These are phyloP conservation scores for Penicillium riverlandense DNA, from an alignment of 495 filamentous ascomycete genomes.

Conservation along the genomic window DNA sequence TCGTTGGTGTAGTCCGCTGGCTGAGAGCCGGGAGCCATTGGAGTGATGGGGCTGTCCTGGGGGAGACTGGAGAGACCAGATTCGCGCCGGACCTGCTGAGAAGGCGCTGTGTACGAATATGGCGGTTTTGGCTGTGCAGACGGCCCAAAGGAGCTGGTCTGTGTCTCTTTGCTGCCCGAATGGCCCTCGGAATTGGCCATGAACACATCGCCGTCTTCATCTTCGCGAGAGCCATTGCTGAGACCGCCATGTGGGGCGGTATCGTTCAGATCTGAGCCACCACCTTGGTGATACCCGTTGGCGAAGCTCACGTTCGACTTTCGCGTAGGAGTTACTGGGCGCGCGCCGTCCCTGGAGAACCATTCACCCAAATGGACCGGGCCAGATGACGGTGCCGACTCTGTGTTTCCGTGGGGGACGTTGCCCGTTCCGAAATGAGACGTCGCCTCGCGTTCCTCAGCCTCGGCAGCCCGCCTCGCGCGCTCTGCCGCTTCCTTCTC, in stretches of 20 bases:
- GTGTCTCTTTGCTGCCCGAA: slow-evolving; percentile 32
- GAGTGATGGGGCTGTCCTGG: slow-evolving; percentile 66
- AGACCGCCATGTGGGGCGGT: slow-evolving; percentile 31
- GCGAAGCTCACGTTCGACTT: slow-evolving; percentile 43
- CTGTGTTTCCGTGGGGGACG: slow-evolving; percentile 38
- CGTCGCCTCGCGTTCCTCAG: slow-evolving; percentile 19
- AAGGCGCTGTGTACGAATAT: slow-evolving; percentile 44
- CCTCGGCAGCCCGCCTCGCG: slow-evolving; percentile 45
- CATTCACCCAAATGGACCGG: slow-evolving; percentile 55
- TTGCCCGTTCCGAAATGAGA: slow-evolving; percentile 22
- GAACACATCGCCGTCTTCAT: slow-evolving; percentile 55
- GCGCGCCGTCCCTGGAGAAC: slow-evolving; percentile 37
- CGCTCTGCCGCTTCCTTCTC: slow-evolving; percentile 59
- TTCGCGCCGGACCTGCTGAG: slow-evolving; percentile 44
- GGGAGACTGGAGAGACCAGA: slow-evolving; percentile 47
- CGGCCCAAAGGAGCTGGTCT: slow-evolving; percentile 44
- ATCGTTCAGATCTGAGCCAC: slow-evolving; percentile 41
- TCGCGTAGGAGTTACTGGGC: slow-evolving; percentile 46
- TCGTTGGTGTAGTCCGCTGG: slow-evolving; percentile 72
- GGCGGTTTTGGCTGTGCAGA: slow-evolving; percentile 44
- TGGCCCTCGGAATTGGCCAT: slow-evolving; percentile 43
- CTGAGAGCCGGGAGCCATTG: slow-evolving; percentile 69
- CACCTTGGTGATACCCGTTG: slow-evolving; percentile 41
- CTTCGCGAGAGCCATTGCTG: slow-evolving; percentile 60
- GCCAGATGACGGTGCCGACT: slow-evolving; percentile 42